A percentile compares a stretch with the other conserved stretches of the same genome.
Evolutionary conservation across 148 eudicot species (phyloP).

Genomic region (Amaranthus hypochondriacus): DNA sequence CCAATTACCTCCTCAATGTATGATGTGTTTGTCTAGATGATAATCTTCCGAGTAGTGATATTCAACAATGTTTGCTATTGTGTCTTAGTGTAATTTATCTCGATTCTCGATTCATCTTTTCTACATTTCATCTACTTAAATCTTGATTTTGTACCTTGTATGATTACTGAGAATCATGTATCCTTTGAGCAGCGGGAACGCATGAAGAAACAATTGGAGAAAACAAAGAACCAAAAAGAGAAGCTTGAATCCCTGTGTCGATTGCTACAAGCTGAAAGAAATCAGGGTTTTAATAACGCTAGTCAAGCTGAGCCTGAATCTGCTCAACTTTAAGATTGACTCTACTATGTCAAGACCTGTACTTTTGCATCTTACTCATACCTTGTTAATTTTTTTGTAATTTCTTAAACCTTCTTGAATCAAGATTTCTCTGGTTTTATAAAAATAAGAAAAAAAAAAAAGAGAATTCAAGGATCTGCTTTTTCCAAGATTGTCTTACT

Average conservation of each 20-base stretch:
- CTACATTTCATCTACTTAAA: not conserved
- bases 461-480: no score
- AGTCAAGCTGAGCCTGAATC: conserved; percentile 41
- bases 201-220: conserved; percentile 86
- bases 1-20: not conserved
- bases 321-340: conserved; percentile 20
- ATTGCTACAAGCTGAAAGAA: conserved; percentile 90
- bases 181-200: conserved; percentile 66
- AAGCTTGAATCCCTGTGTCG: conserved; percentile 91
- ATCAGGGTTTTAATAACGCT: conserved; percentile 35
- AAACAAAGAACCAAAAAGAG: conserved; percentile 80
- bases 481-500: no score
- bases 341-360: not conserved
- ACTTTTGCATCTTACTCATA: not conserved
- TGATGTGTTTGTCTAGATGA: not conserved
- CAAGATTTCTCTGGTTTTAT: no score
- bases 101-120: no score
- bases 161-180: not conserved
- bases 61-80: no score
- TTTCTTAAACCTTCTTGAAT: no score
- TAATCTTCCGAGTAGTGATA: not conserved
- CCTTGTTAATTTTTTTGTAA: no score
- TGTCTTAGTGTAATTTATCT: no score
- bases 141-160: not conserved
- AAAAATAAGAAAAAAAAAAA: no score